A percentile compares a stretch with the other conserved stretches of the same genome.
Evolutionary conservation across 495 filamentous ascomycete species (phyloP).

Genomic region (Cercophora samala): DNA sequence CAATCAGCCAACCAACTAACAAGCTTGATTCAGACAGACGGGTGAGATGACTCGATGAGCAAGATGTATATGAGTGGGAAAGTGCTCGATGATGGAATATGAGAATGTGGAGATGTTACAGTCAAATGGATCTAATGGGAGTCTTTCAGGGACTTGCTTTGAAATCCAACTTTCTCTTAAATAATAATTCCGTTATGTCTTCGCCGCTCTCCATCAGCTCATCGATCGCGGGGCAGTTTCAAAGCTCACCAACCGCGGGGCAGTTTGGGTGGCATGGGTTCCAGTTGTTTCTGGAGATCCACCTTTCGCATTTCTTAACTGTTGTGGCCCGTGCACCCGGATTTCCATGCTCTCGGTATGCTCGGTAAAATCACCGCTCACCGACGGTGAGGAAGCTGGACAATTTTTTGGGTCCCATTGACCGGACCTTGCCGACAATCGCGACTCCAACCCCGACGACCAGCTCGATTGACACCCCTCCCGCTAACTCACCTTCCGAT

Average conservation of each 20-base stretch:
- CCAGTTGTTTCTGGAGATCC: background rate
- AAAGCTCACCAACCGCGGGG: background rate
- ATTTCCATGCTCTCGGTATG: background rate
- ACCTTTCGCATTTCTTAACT: background rate
- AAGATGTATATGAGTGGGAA: background rate
- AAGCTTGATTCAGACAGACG: background rate
- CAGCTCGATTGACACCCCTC: background rate
- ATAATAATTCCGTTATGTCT: conserved; percentile 1
- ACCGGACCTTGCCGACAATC: background rate
- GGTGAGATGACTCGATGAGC: background rate
- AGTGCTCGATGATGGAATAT: background rate
- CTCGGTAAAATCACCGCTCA: background rate
- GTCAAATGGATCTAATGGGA: background rate
- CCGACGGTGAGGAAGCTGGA: background rate
- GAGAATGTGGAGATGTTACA: background rate
- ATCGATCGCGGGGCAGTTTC: conserved; percentile 5
- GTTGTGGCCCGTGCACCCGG: background rate
- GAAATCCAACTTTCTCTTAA: conserved; percentile 32
- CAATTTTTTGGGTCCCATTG: conserved; percentile 6
- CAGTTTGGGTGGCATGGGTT: background rate
- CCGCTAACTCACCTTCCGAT: background rate
- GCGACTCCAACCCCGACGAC: background rate
- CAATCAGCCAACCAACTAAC: background rate
- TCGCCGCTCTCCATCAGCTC: conserved; percentile 3
- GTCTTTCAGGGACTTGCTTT: conserved; percentile 32